A percentile compares a stretch with the other conserved stretches of the same genome.
These are phyloP conservation scores for Aspergillus diversus DNA, from an alignment of 495 filamentous ascomycete genomes.

Conservation along the genomic window DNA sequence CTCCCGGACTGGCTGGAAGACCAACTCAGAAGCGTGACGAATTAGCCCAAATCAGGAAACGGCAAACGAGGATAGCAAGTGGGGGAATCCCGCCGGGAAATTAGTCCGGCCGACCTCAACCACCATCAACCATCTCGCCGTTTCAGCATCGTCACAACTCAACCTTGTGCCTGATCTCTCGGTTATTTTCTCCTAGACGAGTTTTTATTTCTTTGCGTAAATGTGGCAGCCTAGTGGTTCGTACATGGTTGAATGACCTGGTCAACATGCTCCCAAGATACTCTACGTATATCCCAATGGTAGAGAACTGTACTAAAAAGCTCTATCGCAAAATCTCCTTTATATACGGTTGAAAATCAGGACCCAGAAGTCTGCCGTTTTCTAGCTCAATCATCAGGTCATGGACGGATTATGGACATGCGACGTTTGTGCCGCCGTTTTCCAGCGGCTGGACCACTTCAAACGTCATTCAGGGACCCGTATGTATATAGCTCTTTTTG, in stretches of 20 bases:
- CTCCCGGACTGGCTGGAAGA: background rate
- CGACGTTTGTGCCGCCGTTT: conserved; percentile 33
- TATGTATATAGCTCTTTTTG: conserved; percentile 19
- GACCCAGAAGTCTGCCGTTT: background rate
- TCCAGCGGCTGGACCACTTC: conserved; percentile 38
- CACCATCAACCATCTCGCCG: conserved; percentile 1
- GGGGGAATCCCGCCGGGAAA: conserved; percentile 24
- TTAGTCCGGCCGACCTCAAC: background rate
- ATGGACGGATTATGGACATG: conserved; percentile 29
- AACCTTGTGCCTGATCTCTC: background rate
- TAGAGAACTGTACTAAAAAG: background rate
- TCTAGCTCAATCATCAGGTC: conserved; percentile 3
- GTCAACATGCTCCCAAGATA: background rate
- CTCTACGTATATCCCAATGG: background rate
- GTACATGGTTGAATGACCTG: background rate
- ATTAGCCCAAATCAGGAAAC: conserved; percentile 4
- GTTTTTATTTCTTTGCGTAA: background rate
- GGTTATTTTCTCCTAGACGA: conserved; percentile 4
- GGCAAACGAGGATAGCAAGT: conserved; percentile 10
- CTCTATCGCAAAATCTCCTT: background rate
- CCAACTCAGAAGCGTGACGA: background rate
- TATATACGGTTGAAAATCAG: conserved; percentile 2
- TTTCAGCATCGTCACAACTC: background rate
- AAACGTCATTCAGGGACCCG: conserved; percentile 36
- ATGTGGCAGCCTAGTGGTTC: conserved; percentile 4